Evolutionary conservation across 352 stramenopile genomes (phyloP).

Genomic region (Globisporangium okanoganense): DNA sequence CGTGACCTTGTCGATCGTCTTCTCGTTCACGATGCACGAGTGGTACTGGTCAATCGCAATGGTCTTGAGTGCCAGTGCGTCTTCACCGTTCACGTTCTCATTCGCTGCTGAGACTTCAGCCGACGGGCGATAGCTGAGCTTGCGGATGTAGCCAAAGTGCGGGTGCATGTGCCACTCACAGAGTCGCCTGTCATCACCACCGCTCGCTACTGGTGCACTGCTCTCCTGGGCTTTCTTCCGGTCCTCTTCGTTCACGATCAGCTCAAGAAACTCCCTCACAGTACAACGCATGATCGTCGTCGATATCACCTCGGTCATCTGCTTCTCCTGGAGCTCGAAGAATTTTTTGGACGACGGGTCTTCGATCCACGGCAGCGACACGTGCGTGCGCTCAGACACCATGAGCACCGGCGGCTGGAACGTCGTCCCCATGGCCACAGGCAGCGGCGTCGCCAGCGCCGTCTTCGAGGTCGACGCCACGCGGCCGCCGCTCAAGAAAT

Average conservation of each 20-base stretch:
- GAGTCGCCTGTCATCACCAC: slow-evolving; percentile 13
- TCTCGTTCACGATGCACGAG: slow-evolving; percentile 39
- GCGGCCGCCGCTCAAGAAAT: too few species aligned
- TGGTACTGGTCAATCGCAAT: slow-evolving; percentile 60
- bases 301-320: slow-evolving; percentile 52
- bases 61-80: slow-evolving; percentile 24
- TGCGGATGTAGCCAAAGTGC: slow-evolving; percentile 47
- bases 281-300: slow-evolving; percentile 36
- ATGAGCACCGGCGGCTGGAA: slow-evolving; percentile 46
- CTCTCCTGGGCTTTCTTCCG: slow-evolving; percentile 22
- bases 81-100: background rate
- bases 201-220: background rate
- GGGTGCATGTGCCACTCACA: slow-evolving; percentile 53
- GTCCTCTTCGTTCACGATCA: slow-evolving; percentile 33
- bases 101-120: slow-evolving; percentile 3
- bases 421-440: slow-evolving; percentile 20
- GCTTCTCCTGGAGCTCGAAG: slow-evolving; percentile 36
- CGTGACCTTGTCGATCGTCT: slow-evolving; percentile 28
- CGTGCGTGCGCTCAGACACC: slow-evolving; percentile 22
- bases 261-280: slow-evolving; percentile 40
- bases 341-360: slow-evolving; percentile 30
- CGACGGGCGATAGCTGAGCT: slow-evolving; percentile 39
- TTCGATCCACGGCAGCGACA: slow-evolving; percentile 53
- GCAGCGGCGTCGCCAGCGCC: background rate
- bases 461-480: background rate